phyloP scores from a whole-genome alignment of 2,329 filamentous ascomycete species.

The Diplodia sapinea region DNA sequence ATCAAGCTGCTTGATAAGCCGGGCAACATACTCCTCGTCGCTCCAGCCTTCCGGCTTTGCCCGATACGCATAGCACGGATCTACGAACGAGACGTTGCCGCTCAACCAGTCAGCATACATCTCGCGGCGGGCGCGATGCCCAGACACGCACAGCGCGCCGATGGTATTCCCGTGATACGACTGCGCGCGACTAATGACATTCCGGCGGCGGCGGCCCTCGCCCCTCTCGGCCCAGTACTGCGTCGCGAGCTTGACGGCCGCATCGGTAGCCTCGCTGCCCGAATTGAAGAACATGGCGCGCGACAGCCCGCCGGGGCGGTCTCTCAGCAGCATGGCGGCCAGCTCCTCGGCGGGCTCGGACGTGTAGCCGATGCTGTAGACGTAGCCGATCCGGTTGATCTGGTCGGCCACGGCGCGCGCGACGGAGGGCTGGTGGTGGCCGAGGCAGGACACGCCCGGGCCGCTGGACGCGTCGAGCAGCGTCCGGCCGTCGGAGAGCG shows the following conservation, averaged over 20 bases:
- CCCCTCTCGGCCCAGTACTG: slow-evolving; percentile 55
- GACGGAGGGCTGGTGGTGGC: slow-evolving; percentile 31
- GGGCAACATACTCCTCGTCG: slow-evolving; percentile 49
- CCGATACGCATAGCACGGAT: slow-evolving; percentile 46
- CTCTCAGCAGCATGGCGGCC: slow-evolving; percentile 21
- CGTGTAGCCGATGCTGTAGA: slow-evolving; percentile 30
- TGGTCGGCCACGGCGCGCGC: slow-evolving; percentile 26
- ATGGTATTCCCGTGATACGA: slow-evolving; percentile 60
- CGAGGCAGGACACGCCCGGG: slow-evolving; percentile 33
- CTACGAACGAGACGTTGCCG: slow-evolving; percentile 40
- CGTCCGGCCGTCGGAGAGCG: slow-evolving; percentile 29
- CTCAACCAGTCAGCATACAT: slow-evolving; percentile 45
- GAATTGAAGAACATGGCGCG: slow-evolving; percentile 30
- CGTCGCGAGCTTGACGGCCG: slow-evolving; percentile 56
- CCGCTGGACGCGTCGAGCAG: slow-evolving; percentile 34
- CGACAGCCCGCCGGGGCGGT: slow-evolving; percentile 25
- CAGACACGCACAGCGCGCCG: slow-evolving; percentile 53
- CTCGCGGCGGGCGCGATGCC: slow-evolving; percentile 43
- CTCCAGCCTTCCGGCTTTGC: slow-evolving; percentile 44
- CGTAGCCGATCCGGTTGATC: slow-evolving; percentile 29
- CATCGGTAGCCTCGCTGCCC: slow-evolving; percentile 53
- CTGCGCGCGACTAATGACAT: slow-evolving; percentile 54
- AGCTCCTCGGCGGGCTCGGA: slow-evolving; percentile 28
- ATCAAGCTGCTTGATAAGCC: slow-evolving; percentile 52
- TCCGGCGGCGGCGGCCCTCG: slow-evolving; percentile 39